phyloP scores from a whole-genome alignment of 176 grass and related monocot genomes.

The Pontederia paniculata region DNA sequence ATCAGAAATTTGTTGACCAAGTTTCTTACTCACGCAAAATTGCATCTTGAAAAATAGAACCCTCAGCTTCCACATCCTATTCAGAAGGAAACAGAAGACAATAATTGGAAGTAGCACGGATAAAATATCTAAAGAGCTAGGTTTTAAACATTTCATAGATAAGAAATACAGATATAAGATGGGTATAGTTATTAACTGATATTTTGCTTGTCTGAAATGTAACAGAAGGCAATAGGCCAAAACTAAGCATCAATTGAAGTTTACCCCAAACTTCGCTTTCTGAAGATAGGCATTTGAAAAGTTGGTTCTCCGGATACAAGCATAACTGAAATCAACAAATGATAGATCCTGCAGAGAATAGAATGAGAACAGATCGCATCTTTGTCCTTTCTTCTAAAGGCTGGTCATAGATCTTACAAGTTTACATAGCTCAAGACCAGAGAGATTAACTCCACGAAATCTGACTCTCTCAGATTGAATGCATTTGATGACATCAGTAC shows the following conservation, averaged over 20 bases:
- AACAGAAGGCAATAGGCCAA: constrained; percentile 1
- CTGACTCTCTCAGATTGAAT: constrained; percentile 58
- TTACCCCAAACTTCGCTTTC: constrained; percentile 88
- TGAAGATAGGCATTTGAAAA: constrained; percentile 70
- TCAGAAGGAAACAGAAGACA: constrained; percentile 11
- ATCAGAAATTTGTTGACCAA: constrained; percentile 19
- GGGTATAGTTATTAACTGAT: no score
- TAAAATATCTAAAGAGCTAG: neutral
- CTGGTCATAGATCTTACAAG: constrained; percentile 46
- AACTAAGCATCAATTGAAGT: neutral
- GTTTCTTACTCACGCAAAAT: constrained; percentile 94
- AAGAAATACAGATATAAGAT: no score
- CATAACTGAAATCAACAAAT: constrained; percentile 76
- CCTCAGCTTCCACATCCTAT: constrained; percentile 58
- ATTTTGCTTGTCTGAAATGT: neutral
- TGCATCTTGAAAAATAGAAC: constrained; percentile 47
- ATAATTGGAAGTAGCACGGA: neutral
- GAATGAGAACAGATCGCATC: neutral
- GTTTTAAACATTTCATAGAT: neutral
- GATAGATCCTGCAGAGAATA: constrained; percentile 53
- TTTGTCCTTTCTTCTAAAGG: no score
- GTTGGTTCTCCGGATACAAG: constrained; percentile 57
- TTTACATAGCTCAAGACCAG: constrained; percentile 72
- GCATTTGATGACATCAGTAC: constrained; percentile 39
- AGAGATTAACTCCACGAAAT: constrained; percentile 79